Percentiles rank a stretch among this genome's conserved stretches.
These are phyloP conservation scores for Strobilomyces dryophilus DNA, from an alignment of 768 basidiomycete species.

Conservation along the genomic window DNA sequence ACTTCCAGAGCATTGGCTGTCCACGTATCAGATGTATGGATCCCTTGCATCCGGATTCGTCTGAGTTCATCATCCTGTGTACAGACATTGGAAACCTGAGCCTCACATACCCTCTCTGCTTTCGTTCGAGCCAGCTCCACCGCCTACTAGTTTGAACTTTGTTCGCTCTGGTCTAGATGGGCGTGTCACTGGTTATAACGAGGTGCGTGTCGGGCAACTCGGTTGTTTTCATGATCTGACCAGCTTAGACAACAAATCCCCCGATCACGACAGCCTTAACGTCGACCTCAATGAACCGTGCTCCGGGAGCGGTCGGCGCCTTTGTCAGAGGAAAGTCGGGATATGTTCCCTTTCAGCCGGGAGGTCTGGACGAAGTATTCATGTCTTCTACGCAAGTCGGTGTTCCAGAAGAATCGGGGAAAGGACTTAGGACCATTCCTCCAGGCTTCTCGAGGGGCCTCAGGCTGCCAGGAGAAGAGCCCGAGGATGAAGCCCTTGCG, in stretches of 20 bases:
- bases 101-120: constrained; percentile 62
- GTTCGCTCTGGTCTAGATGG: constrained; percentile 78
- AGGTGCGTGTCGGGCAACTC: constrained; percentile 44
- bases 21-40: constrained; percentile 79
- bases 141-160: constrained; percentile 71
- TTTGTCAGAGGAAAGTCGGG: constrained; percentile 95
- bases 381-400: constrained; percentile 28
- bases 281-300: constrained; percentile 81
- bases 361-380: constrained; percentile 74
- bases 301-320: constrained; percentile 70
- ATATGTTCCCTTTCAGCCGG: constrained; percentile 91
- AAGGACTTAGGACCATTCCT: constrained; percentile 59
- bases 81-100: constrained; percentile 70
- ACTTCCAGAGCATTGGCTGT: constrained; percentile 69
- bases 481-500: constrained; percentile 41
- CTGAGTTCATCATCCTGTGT: constrained; percentile 9
- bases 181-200: constrained; percentile 73
- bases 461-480: constrained; percentile 57
- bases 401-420: constrained; percentile 36
- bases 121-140: constrained; percentile 60
- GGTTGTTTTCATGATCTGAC: constrained; percentile 3
- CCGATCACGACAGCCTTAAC: constrained; percentile 66
- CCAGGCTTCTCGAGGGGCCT: constrained; percentile 84
- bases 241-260: constrained; percentile 48
- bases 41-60: constrained; percentile 4